Conservation (phyloP, 2,329 filamentous ascomycete species). For the Hawksworthiomyces lignivorus region DNA sequence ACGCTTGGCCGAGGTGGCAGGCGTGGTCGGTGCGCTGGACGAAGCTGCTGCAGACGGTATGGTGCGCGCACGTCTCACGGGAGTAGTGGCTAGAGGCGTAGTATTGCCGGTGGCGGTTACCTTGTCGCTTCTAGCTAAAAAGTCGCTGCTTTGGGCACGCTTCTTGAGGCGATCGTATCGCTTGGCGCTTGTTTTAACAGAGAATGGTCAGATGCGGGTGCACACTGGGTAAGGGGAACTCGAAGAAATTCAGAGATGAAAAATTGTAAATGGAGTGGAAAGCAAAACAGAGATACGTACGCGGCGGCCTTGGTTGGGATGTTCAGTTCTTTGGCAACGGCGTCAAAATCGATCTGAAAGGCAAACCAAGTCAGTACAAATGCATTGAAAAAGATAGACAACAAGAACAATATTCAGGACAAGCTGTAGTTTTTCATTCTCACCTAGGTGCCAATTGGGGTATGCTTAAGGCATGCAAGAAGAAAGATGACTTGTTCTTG, state of each 20-base stretch:
- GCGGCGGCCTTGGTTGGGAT: slow-evolving; percentile 61
- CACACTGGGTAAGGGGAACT: no score
- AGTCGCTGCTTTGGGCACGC: slow-evolving; percentile 1
- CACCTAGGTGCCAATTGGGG: no score
- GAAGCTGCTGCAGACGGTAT: no score
- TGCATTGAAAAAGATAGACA: no score
- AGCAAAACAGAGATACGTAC: slow-evolving; percentile 37
- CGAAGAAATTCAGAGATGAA: background rate
- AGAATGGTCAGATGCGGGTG: background rate
- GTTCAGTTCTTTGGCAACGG: slow-evolving; percentile 55
- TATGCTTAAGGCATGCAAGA: background rate
- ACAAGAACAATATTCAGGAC: no score
- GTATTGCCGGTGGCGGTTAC: no score
- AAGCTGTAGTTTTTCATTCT: no score
- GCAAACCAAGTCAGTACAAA: no score
- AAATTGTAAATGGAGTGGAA: background rate
- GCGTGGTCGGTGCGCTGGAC: no score
- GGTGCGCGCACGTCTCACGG: no score
- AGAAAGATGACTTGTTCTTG: background rate
- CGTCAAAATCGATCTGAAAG: slow-evolving; percentile 53
- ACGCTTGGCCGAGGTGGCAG: slow-evolving; percentile 21
- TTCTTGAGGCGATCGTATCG: slow-evolving; percentile 54
- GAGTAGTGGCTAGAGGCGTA: no score
- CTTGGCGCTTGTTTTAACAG: slow-evolving; percentile 46
- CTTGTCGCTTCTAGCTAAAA: background rate